phyloP scores from a whole-genome alignment of 352 stramenopile genomes.

The Blastocystis sp. region DNA sequence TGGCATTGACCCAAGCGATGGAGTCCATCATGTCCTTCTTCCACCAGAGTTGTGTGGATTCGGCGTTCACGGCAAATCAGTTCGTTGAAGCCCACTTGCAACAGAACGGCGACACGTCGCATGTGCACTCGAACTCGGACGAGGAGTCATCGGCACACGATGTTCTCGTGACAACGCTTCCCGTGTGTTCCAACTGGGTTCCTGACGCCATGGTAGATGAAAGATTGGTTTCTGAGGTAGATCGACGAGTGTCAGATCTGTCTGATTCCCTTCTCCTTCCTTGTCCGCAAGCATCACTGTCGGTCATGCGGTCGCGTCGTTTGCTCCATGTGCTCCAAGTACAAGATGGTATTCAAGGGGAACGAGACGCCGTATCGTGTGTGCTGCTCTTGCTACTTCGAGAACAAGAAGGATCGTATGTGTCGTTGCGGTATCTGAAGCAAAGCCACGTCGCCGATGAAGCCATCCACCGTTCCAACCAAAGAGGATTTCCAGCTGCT shows the following conservation, averaged over 20 bases:
- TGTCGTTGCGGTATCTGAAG: conserved; percentile 57
- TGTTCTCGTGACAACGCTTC: conserved; percentile 66
- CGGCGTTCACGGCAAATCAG: neutral
- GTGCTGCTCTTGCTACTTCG: conserved; percentile 72
- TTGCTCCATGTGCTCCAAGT: conserved; percentile 73
- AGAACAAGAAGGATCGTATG: conserved; percentile 72
- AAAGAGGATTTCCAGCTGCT: conserved; percentile 84
- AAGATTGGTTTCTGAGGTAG: conserved; percentile 69
- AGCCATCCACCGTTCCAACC: neutral
- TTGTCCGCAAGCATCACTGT: conserved; percentile 74
- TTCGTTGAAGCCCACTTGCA: neutral
- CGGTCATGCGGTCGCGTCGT: conserved; percentile 75
- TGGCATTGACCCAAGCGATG: neutral
- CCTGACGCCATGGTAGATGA: conserved; percentile 59
- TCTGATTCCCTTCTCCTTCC: conserved; percentile 76
- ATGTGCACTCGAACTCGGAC: conserved; percentile 67
- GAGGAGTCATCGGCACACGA: conserved; percentile 65
- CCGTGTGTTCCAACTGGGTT: conserved; percentile 61
- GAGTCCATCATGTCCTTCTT: conserved; percentile 38
- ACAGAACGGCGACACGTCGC: neutral
- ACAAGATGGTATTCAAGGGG: conserved; percentile 70
- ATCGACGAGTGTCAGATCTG: conserved; percentile 77
- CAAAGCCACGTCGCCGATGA: neutral
- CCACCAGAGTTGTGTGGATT: neutral
- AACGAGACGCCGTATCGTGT: conserved; percentile 73